Base-by-base conservation (phyloP, 2,329 filamentous ascomycete species). In the Hansfordia pulvinata region DNA sequence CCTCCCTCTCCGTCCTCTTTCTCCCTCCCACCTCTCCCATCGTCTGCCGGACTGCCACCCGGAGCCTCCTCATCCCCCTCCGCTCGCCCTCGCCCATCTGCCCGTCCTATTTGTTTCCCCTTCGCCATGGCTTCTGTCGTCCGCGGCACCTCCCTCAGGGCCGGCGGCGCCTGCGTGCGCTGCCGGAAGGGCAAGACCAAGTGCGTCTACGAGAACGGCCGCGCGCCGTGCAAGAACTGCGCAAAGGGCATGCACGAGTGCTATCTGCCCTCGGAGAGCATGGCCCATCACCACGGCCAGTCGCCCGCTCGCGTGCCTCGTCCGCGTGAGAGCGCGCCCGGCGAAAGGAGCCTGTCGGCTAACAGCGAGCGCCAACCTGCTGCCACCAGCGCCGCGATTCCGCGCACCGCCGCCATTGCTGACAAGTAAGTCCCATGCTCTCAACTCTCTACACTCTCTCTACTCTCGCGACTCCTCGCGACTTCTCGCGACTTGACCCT, bases 101-200 rank as follows among this genome's bases (percentile, higher is more conserved):
- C 12, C n/a, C n/a, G 24, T 23, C 17, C 12, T 17, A 28, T 15
- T 19, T 19, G 19, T 25, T 19, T 35, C 21, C 22, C 17, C 16
- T 12, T 34, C 32, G 36, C 30, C 41, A 65, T 65, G 62, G 52
- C 61, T 30, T 49, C 54, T 25, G 56, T 63, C 36, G 60, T 65
- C 42, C 63, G 67, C 50, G 63, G 63, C 40, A 72, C 67, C 37
- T 68, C 67, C 48, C 60, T 68, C 25, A 55, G 64, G 41, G 64
- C 64, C 40, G 64, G 64, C 38, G 63, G 62, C 38, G 68, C 68
- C 40, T 73, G 68, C 38, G 68, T 72, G 37, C 65, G 68, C 49
- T 73, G 68, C 49, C 65, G 68, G 46, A 73, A 72, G 44, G 68
- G 68, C 52, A 73, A 73, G 50, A 73, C 68, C 27, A 72, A 71